Base-by-base conservation (phyloP, 2,329 filamentous ascomycete species). In the Alternaria metachromatica region DNA sequence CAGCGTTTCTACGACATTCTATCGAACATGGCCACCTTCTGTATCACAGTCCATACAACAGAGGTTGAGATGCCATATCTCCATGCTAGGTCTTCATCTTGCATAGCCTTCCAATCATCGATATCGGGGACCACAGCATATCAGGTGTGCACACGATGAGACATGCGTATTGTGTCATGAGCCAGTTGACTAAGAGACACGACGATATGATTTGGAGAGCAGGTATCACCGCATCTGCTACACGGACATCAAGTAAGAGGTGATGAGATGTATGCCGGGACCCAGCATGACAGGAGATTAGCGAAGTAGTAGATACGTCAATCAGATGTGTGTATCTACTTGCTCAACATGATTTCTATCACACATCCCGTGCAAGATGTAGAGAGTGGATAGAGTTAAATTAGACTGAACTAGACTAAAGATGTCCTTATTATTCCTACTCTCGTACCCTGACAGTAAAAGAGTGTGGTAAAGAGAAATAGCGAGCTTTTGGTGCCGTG, bases 401-500 rank as follows among this genome's bases (percentile, higher is more conserved):
- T 37, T 23, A 6, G n/a, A 37, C 28, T 37, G 30, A 18, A 37
- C 5, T 37, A 37, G 37, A 18, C 37, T 41, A 41, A 51, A 37
- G 7, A 33, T 51, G 20, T 37, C 49, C 49, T 51, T 11, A 37
- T 33, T 51, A 51, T 5, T 33, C 49, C 28, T 33, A 18, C 49
- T 18, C 49, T 21, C 28, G 8, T 51, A 23, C 20, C 28, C 28
- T 11, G 7, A 46, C 20, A 3, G 0, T 21, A 12, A 51, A 51
- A 18, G 49, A 51, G 28, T 33, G 49, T 51, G 4, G 2, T 26
- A 15, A 54, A 5, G 26, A 43, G 20, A 59, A 9, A 28, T 4
- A 46, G 23, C 30, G 20, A 26, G 23, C 55, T 55, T 62, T 58
- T 60, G 44, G 43, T 46, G 60, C 60, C 55, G 55, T 28, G 60